These are phyloP conservation scores for Diaporthe humulicola DNA, from an alignment of 2,329 filamentous ascomycete species.

Conservation along the genomic window DNA sequence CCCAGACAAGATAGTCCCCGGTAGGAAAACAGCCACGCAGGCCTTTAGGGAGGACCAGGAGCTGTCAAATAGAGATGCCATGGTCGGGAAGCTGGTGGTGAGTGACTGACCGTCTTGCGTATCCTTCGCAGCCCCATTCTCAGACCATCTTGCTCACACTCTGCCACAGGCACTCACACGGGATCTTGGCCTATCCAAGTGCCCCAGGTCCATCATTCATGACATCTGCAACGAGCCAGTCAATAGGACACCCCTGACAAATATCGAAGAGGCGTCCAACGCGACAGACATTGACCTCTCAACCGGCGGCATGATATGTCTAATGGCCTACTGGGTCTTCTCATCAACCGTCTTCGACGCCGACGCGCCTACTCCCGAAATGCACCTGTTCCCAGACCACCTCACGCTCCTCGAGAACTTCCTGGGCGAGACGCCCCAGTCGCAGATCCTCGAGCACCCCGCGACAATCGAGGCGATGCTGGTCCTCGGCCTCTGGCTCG, in stretches of 20 bases:
- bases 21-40: constrained; percentile 71
- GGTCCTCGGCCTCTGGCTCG: constrained; percentile 71
- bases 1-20: constrained; percentile 73
- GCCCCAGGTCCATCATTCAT: constrained; percentile 60
- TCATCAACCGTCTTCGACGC: constrained; percentile 72
- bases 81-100: constrained; percentile 80
- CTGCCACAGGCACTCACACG: constrained; percentile 69
- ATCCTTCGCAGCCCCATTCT: neutral
- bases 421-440: constrained; percentile 63
- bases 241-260: constrained; percentile 59
- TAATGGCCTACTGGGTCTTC: constrained; percentile 74
- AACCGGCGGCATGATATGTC: constrained; percentile 68
- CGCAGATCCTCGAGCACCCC: constrained; percentile 61
- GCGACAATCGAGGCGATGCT: constrained; percentile 72
- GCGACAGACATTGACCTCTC: constrained; percentile 69
- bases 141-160: constrained; percentile 36
- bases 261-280: constrained; percentile 43
- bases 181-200: constrained; percentile 68
- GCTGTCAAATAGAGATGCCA: constrained; percentile 72
- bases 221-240: constrained; percentile 57
- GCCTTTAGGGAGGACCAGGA: constrained; percentile 74
- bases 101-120: constrained; percentile 47
- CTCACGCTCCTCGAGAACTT: constrained; percentile 66
- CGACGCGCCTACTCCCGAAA: constrained; percentile 63
- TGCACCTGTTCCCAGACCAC: constrained; percentile 73